Percentiles rank a stretch among this genome's conserved stretches.
Evolutionary conservation across 192 early-diverging fungal genomes (phyloP).

Genomic region (Rhizoclosmatium globosum): DNA sequence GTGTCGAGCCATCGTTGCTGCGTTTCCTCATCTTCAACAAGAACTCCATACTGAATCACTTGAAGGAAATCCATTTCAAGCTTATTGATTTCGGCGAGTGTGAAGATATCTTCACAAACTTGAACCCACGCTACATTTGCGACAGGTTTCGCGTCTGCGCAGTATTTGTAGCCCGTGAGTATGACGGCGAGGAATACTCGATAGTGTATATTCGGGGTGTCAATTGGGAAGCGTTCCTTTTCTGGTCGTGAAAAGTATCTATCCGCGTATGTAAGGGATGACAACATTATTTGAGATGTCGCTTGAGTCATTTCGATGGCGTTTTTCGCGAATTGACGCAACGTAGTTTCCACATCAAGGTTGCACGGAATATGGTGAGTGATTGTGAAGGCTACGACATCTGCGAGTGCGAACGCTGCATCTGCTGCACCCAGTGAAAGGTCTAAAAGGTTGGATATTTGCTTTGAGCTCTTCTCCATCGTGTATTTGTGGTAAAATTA

Average conservation of each 20-base stretch:
- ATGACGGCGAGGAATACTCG: conserved; percentile 1
- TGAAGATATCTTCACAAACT: conserved; percentile 6
- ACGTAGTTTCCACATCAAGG: neutral
- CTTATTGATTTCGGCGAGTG: conserved; percentile 4
- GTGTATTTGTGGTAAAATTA: neutral
- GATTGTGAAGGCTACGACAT: conserved; percentile 22
- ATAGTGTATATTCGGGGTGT: neutral
- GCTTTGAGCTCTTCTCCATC: conserved; percentile 10
- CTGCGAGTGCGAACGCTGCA: conserved; percentile 25
- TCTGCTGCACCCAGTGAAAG: conserved; percentile 11
- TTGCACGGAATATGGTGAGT: conserved; percentile 19
- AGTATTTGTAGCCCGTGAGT: conserved; percentile 17
- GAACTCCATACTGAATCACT: conserved; percentile 10
- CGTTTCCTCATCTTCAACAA: conserved; percentile 25
- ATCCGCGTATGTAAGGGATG: conserved; percentile 17
- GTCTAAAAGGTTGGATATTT: conserved; percentile 13
- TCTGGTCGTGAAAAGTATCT: conserved; percentile 3
- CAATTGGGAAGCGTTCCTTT: conserved; percentile 1
- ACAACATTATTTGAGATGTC: neutral
- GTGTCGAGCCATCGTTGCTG: conserved; percentile 27
- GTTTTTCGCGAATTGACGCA: conserved; percentile 7
- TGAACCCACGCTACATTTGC: conserved; percentile 13
- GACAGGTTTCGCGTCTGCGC: neutral
- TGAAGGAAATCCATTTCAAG: conserved; percentile 20
- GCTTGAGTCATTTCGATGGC: conserved; percentile 10